Percentiles rank a stretch among this genome's conserved stretches.
Evolutionary conservation across 2,329 filamentous ascomycete species (phyloP).

Genomic region (Epichloe sibirici): DNA sequence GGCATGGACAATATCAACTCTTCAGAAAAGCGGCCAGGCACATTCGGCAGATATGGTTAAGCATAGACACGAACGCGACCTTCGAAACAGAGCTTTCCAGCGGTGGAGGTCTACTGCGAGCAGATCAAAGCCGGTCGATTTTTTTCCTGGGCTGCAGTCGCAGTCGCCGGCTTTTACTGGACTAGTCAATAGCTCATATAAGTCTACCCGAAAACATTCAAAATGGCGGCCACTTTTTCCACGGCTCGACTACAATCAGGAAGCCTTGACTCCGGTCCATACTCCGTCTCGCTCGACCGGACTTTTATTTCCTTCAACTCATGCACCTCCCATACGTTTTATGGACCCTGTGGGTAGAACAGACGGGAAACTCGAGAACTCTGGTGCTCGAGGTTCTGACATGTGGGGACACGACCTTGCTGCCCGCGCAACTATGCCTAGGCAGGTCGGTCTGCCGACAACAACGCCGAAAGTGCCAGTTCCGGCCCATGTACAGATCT

Average conservation of each 20-base stretch:
- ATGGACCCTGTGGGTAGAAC: constrained; percentile 21
- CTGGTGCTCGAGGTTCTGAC: background rate
- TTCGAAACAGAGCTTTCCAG: constrained; percentile 18
- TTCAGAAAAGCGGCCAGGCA: constrained; percentile 25
- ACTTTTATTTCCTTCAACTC: constrained; percentile 24
- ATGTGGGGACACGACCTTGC: background rate
- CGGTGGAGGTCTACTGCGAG: constrained; percentile 18
- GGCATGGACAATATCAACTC: constrained; percentile 23
- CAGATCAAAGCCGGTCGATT: constrained; percentile 6
- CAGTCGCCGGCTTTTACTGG: background rate
- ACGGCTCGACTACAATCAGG: constrained; percentile 12
- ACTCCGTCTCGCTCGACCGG: constrained; percentile 38
- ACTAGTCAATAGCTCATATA: constrained; percentile 7
- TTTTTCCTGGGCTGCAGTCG: constrained; percentile 1
- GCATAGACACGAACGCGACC: constrained; percentile 21
- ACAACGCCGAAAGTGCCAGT: constrained; percentile 14
- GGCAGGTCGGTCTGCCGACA: constrained; percentile 5
- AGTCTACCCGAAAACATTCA: constrained; percentile 15
- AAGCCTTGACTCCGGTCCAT: constrained; percentile 16
- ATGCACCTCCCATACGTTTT: constrained; percentile 14
- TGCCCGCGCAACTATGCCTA: background rate
- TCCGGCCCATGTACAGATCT: background rate
- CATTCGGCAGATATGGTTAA: constrained; percentile 23
- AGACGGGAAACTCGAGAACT: constrained; percentile 14
- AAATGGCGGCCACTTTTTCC: constrained; percentile 13